These are phyloP conservation scores for Teratosphaeria destructans DNA, from an alignment of 2,329 filamentous ascomycete species.

Conservation along the genomic window DNA sequence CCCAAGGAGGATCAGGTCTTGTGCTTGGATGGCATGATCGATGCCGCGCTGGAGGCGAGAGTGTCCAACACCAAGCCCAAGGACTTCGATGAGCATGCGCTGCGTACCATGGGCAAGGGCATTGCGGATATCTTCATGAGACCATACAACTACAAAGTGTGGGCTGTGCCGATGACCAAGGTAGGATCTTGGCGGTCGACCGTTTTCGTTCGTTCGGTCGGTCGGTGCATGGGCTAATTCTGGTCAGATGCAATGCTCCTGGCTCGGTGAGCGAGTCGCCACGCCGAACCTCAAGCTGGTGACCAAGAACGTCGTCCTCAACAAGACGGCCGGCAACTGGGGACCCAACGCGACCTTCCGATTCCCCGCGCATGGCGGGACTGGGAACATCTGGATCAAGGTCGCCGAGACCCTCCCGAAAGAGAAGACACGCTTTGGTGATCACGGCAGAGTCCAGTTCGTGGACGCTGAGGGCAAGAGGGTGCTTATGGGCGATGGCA, in stretches of 20 bases:
- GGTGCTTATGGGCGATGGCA: slow-evolving; percentile 74
- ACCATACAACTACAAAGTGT: slow-evolving; percentile 99
- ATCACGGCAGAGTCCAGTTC: slow-evolving; percentile 72
- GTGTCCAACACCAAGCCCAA: slow-evolving; percentile 85
- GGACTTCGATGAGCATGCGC: slow-evolving; percentile 97
- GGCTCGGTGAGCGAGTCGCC: slow-evolving; percentile 97
- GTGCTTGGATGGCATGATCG: slow-evolving; percentile 91
- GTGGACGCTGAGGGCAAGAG: slow-evolving; percentile 78
- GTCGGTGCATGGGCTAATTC: not conserved
- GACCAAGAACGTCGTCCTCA: slow-evolving; percentile 86
- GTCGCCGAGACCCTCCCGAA: slow-evolving; percentile 87
- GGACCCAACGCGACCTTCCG: slow-evolving; percentile 97
- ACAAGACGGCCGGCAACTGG: slow-evolving; percentile 96
- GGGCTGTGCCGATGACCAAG: slow-evolving; percentile 96
- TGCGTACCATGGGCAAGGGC: slow-evolving; percentile 80
- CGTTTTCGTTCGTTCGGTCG: not conserved
- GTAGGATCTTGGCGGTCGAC: slow-evolving; percentile 38
- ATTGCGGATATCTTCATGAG: slow-evolving; percentile 96
- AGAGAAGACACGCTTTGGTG: slow-evolving; percentile 84
- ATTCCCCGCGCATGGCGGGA: slow-evolving; percentile 91
- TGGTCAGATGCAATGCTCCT: slow-evolving; percentile 88
- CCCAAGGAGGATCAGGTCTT: slow-evolving; percentile 94
- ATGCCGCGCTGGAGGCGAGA: slow-evolving; percentile 78
- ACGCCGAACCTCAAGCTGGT: slow-evolving; percentile 91
- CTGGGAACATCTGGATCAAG: slow-evolving; percentile 97